phyloP scores from a whole-genome alignment of 306 rosid genomes.

The Trichosanthes truncata region DNA sequence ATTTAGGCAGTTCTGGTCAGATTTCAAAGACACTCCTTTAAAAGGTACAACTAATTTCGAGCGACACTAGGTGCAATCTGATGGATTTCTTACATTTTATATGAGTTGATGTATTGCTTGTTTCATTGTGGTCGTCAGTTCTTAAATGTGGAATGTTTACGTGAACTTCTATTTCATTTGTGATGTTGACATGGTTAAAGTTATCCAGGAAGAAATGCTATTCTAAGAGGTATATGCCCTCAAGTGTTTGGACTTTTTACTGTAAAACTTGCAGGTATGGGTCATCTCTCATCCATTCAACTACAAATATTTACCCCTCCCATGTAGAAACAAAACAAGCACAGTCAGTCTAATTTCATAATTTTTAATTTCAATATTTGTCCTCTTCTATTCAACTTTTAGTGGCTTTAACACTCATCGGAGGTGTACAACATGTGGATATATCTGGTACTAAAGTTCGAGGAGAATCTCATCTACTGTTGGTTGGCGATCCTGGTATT shows the following conservation, averaged over 20 bases:
- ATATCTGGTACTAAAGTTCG: constrained; percentile 87
- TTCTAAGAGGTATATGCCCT: constrained; percentile 83
- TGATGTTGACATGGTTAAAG: constrained; percentile 20
- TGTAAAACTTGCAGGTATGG: constrained; percentile 85
- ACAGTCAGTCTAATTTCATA: neutral
- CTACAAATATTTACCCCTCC: neutral
- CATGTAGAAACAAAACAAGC: neutral
- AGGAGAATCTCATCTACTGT: constrained; percentile 90
- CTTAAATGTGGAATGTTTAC: constrained; percentile 6
- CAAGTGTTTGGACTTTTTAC: constrained; percentile 92
- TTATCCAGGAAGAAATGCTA: constrained; percentile 87
- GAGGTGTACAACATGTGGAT: constrained; percentile 94
- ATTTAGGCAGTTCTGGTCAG: constrained; percentile 67
- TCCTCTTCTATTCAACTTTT: constrained; percentile 16
- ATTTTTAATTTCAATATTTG: neutral
- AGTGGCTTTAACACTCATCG: constrained; percentile 88
- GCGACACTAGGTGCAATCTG: neutral
- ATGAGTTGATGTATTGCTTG: neutral
- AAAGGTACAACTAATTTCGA: constrained; percentile 45
- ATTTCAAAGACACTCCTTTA: constrained; percentile 59
- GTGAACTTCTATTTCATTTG: constrained; percentile 18
- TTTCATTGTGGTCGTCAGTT: neutral
- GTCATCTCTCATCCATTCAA: constrained; percentile 1
- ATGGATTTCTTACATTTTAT: neutral
- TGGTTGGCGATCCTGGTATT: constrained; percentile 96